Conservation (phyloP, 345 rosid species). For the Camelina neglecta region DNA sequence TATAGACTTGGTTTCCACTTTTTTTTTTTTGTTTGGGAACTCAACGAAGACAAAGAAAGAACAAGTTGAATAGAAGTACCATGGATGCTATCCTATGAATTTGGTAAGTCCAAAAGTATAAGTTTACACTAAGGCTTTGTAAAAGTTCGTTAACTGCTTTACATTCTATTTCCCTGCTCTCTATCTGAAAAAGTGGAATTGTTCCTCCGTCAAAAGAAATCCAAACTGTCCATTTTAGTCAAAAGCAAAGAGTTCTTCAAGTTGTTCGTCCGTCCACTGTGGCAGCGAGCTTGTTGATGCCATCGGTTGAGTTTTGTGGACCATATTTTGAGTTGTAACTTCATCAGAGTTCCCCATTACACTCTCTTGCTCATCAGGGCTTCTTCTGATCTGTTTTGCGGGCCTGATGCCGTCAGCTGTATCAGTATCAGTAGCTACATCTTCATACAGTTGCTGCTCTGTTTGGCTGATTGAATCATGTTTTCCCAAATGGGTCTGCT, state of each 20-base stretch:
- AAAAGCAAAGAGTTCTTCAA: conserved; percentile 70
- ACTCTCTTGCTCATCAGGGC: conserved; percentile 26
- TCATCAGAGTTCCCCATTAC: conserved; percentile 23
- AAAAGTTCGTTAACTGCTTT: not conserved
- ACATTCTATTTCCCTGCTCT: conserved; percentile 6
- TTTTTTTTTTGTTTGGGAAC: too few relatives aligned
- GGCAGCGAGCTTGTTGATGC: conserved; percentile 50
- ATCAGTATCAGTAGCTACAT: conserved; percentile 12
- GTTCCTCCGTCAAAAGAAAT: conserved; percentile 13
- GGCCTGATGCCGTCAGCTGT: conserved; percentile 21
- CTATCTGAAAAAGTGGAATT: not conserved
- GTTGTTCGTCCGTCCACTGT: conserved; percentile 89
- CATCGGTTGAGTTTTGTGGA: conserved; percentile 34
- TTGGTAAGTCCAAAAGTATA: not conserved
- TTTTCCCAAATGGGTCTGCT: conserved; percentile 33
- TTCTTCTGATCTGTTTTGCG: conserved; percentile 30
- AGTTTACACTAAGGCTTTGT: not conserved
- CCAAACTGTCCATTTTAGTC: conserved; percentile 46
- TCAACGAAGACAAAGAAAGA: too few relatives aligned
- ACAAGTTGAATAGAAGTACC: not conserved
- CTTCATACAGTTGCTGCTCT: conserved; percentile 22
- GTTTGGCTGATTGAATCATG: conserved; percentile 33
- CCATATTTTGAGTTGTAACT: not conserved
- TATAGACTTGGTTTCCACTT: too few relatives aligned
- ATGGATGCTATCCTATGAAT: not conserved